A percentile compares a stretch with the other conserved stretches of the same genome.
Conservation (phyloP, 345 rosid genomes). For the Lumnitzera racemosa region DNA sequence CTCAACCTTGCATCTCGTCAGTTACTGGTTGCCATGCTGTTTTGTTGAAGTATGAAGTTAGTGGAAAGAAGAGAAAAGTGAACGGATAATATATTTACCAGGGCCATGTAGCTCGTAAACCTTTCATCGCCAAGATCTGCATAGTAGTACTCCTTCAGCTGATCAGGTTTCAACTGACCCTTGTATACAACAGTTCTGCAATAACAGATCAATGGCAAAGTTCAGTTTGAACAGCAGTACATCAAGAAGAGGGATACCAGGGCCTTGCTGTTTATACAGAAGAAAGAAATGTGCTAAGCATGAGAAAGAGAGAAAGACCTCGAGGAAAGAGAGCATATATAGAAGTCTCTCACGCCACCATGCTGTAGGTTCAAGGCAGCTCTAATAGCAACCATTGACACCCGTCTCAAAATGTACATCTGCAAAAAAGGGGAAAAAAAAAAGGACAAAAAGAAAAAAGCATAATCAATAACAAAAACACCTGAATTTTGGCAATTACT, state of each 20-base stretch:
- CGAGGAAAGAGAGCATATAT: slow-evolving; percentile 96
- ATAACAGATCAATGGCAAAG: slow-evolving; percentile 3
- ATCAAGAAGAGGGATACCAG: not conserved
- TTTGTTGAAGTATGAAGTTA: slow-evolving; percentile 89
- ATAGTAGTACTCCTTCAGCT: slow-evolving; percentile 76
- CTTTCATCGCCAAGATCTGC: slow-evolving; percentile 99
- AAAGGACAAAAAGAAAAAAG: slow-evolving; percentile 9
- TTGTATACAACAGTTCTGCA: slow-evolving; percentile 92
- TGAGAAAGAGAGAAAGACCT: slow-evolving; percentile 32
- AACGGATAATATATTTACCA: slow-evolving; percentile 91
- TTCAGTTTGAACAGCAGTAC: not conserved
- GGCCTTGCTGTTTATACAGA: not conserved
- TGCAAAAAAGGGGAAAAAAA: slow-evolving; percentile 7
- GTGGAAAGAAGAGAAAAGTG: slow-evolving; percentile 60
- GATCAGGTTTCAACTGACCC: slow-evolving; percentile 93
- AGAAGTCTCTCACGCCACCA: slow-evolving; percentile 83
- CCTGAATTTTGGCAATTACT: too few relatives aligned
- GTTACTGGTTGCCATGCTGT: slow-evolving; percentile 94
- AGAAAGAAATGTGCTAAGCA: not conserved
- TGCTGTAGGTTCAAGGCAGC: slow-evolving; percentile 85
- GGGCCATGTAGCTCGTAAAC: slow-evolving; percentile 99
- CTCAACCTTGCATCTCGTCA: slow-evolving; percentile 97
- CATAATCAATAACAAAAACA: too few relatives aligned
- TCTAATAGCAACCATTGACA: slow-evolving; percentile 94
- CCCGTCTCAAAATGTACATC: slow-evolving; percentile 93